Evolutionary conservation across 371 early-diverging fungal genomes (phyloP), one percentile per base, ranked within the genome.

Genomic region (Mucor racemosus): DNA sequence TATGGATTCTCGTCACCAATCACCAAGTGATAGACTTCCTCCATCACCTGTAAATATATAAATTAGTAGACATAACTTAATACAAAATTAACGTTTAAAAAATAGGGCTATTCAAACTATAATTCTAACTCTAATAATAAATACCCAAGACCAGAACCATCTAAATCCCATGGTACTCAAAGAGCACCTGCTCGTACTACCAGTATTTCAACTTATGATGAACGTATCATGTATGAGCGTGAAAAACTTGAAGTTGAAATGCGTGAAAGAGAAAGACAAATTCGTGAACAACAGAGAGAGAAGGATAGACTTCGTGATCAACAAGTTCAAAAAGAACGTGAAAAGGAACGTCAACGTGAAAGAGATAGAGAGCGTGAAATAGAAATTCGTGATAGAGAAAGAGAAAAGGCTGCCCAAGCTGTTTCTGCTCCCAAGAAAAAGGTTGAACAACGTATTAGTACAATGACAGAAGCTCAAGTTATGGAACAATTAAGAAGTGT

Each of bases 391-490:
- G 76, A 75, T 44, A 68, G 78, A 10, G 73, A 78, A 41, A 69
- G 67, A 65, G 78, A 73, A 41, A 77, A 71, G 63, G 64, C 75
- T 11, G 75, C 76, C 64, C 69, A 75, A 42, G 55, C 66, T 3
- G 72, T 67, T 3, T 69, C 74, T 34, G 31, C 78, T 10, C 65
- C 76, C 15, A 71, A 69, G 4, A 88, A 90, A 76, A 88, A 83
- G 74, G 80, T 77, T 7, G 88, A 88, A 63, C 88, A 86, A 60
- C 82, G 92, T 60, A 83, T 94, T 70, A 93, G 93, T 54, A 93
- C 92, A 39, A 85, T 95, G 90, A 88, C 94, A 5, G 96, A 96
- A 73, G 78, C 90, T 19, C 94, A 98, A 75, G 90, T 97, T 53
- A 96, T 97, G 97, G 92, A 93, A 58, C 91, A 88, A 73, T 77